These are phyloP conservation scores for Stellera chamaejasme DNA, from an alignment of 345 rosid genomes.

Conservation along the genomic window DNA sequence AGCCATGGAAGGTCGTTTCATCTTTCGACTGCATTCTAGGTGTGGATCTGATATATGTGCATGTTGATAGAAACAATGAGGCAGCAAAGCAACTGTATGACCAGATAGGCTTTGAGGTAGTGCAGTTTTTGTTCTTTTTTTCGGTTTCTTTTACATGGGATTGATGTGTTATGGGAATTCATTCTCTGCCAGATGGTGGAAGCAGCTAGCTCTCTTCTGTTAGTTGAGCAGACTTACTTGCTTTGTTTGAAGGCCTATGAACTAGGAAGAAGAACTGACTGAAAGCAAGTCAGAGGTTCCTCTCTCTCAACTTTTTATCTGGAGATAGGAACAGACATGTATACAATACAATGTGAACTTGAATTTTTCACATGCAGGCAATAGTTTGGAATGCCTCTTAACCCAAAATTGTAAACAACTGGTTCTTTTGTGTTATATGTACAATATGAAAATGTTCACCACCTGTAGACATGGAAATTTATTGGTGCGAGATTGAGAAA, in stretches of 20 bases:
- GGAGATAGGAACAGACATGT: too few relatives aligned
- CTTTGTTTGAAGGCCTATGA: slow-evolving; percentile 36
- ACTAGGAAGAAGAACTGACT: too few relatives aligned
- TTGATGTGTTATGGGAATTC: slow-evolving; percentile 6
- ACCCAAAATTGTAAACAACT: too few relatives aligned
- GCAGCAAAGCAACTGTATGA: slow-evolving; percentile 58
- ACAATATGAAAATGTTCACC: too few relatives aligned
- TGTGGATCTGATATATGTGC: slow-evolving; percentile 54
- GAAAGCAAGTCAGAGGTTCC: too few relatives aligned
- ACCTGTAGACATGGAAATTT: too few relatives aligned
- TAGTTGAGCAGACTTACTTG: slow-evolving; percentile 50
- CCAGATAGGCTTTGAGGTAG: slow-evolving; percentile 75
- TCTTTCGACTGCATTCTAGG: slow-evolving; percentile 30
- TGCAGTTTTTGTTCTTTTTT: neutral
- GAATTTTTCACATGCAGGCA: too few relatives aligned
- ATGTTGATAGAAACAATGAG: slow-evolving; percentile 58
- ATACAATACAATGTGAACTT: too few relatives aligned
- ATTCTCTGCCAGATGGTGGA: slow-evolving; percentile 47
- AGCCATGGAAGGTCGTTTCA: slow-evolving; percentile 6
- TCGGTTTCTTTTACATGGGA: slow-evolving; percentile 9
- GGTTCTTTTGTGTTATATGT: too few relatives aligned
- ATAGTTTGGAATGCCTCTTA: too few relatives aligned
- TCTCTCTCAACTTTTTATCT: too few relatives aligned
- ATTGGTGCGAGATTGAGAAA: too few relatives aligned
- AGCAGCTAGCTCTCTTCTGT: slow-evolving; percentile 32